Evolutionary conservation across 345 rosid species (phyloP).

Genomic region (Trapa bicornis): DNA sequence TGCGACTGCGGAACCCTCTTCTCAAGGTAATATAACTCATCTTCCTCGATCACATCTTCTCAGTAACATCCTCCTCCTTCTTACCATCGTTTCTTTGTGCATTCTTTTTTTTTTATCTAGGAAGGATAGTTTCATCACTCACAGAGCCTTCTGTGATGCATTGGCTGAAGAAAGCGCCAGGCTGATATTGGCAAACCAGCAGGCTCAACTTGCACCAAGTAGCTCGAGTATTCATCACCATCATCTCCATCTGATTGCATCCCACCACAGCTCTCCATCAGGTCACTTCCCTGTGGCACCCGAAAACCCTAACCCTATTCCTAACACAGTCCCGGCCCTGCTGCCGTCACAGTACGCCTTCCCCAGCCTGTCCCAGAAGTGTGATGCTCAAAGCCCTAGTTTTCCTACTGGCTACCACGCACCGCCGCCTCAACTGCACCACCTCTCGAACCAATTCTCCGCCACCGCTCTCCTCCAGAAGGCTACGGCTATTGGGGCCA

Average conservation of each 20-base stretch:
- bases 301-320: conserved; percentile 15
- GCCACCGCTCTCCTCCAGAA: conserved; percentile 93
- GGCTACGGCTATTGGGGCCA: conserved; percentile 51
- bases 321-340: conserved; percentile 1
- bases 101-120: conserved; percentile 7
- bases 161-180: conserved; percentile 64
- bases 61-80: background rate
- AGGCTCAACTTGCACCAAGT: conserved; percentile 17
- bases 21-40: conserved; percentile 40
- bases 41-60: too few relatives aligned
- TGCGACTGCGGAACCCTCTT: conserved; percentile 95
- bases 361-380: conserved; percentile 17
- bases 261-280: conserved; percentile 1
- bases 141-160: conserved; percentile 48
- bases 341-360: conserved; percentile 11
- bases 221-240: conserved; percentile 12
- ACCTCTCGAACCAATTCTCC: conserved; percentile 39
- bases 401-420: conserved; percentile 15
- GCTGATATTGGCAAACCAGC: conserved; percentile 13
- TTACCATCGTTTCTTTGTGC: background rate
- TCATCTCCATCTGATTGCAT: conserved; percentile 12
- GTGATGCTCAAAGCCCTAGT: conserved; percentile 35
- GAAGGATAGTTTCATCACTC: conserved; percentile 47
- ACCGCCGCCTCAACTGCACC: conserved; percentile 9
- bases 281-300: conserved; percentile 22